These are phyloP conservation scores for Cardamine resedifolia DNA, from an alignment of 345 rosid species.

Conservation along the genomic window DNA sequence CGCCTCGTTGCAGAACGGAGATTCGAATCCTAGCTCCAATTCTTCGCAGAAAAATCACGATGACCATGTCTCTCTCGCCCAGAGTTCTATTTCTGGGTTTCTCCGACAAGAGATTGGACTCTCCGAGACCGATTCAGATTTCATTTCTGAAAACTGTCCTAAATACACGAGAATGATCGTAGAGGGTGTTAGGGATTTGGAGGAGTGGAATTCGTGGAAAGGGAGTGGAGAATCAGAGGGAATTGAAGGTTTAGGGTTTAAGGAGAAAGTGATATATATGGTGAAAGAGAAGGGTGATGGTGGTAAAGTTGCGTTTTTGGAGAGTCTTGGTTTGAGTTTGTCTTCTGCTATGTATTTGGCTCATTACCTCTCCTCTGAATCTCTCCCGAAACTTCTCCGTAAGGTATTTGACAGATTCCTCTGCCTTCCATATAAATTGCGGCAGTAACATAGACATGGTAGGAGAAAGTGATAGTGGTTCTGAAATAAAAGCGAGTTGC, in stretches of 20 bases:
- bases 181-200: slow-evolving; percentile 68
- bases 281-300: slow-evolving; percentile 75
- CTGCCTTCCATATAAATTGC: background rate
- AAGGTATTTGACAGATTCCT: slow-evolving; percentile 41
- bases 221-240: slow-evolving; percentile 30
- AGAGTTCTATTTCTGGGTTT: slow-evolving; percentile 48
- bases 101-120: slow-evolving; percentile 54
- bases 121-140: slow-evolving; percentile 48
- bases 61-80: slow-evolving; percentile 43
- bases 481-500: background rate
- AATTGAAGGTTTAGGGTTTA: slow-evolving; percentile 44
- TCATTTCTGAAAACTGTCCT: slow-evolving; percentile 53
- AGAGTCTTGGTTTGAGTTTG: slow-evolving; percentile 74
- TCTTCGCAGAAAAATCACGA: slow-evolving; percentile 19
- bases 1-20: slow-evolving; percentile 21
- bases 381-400: slow-evolving; percentile 55
- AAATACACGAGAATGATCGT: slow-evolving; percentile 54
- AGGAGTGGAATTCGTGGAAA: slow-evolving; percentile 65
- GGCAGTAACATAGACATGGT: background rate
- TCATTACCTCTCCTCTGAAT: slow-evolving; percentile 58
- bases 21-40: slow-evolving; percentile 11
- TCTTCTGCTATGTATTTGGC: slow-evolving; percentile 74
- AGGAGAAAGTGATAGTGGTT: background rate
- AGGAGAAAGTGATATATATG: slow-evolving; percentile 64
- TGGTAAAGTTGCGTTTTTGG: slow-evolving; percentile 81